Conservation (phyloP, 306 rosid species). For the Citrullus colocynthis region DNA sequence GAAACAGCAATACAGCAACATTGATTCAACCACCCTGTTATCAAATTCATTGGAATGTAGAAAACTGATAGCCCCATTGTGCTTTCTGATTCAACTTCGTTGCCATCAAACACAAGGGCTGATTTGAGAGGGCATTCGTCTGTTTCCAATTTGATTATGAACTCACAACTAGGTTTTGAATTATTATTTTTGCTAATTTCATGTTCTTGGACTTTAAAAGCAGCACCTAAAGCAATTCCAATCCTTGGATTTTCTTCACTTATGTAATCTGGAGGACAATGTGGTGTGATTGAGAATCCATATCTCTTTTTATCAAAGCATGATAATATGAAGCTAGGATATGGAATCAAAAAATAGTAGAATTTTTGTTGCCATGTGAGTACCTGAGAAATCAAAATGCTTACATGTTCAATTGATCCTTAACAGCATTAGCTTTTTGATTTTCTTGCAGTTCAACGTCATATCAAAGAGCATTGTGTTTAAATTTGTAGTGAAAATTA, state of each 20-base stretch:
- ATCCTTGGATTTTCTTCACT: neutral
- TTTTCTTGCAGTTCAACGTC: too few species aligned
- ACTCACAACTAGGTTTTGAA: neutral
- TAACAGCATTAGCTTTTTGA: too few species aligned
- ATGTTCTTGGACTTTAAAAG: neutral
- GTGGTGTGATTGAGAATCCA: constrained; percentile 1
- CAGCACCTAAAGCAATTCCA: constrained; percentile 12
- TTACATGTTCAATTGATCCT: too few species aligned
- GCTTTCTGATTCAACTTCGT: neutral
- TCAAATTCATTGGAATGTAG: neutral
- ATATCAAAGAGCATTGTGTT: too few species aligned
- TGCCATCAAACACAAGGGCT: neutral
- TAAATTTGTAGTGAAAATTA: too few species aligned
- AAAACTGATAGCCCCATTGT: neutral
- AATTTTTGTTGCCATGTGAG: constrained; percentile 5
- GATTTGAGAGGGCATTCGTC: neutral
- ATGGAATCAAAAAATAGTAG: neutral
- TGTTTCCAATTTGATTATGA: neutral
- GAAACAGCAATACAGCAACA: neutral
- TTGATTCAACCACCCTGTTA: neutral
- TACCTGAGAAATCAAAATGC: neutral
- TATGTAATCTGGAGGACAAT: neutral
- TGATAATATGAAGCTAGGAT: neutral
- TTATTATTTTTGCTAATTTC: too few species aligned
- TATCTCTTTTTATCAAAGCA: neutral